Base-by-base conservation (phyloP, 805 yeast species). In the Isabelozyma rhagii region DNA sequence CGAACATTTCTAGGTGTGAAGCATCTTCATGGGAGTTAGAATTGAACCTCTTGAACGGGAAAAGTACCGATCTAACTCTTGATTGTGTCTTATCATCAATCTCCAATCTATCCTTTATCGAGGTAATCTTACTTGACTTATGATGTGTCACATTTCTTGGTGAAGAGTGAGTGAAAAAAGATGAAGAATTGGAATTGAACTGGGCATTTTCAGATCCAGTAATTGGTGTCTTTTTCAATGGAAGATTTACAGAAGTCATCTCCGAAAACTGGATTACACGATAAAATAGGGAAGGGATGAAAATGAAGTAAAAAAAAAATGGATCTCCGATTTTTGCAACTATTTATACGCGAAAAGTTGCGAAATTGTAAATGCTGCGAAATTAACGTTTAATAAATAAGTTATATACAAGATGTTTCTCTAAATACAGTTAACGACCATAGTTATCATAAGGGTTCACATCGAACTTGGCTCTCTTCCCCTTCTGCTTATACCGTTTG, bases 401-500 rank as follows among this genome's bases (percentile, higher is more conserved):
- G n/a, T 7, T 43, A 25, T 31, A 31, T 31, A 31, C 36, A 34
- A 27, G 31, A 21, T 42, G 15, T 21, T n/a, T 42, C 36, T 21
- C 28, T 54, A 45, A 48, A 28, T 49, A 49, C 53, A 49, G 11
- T 27, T 49, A 62, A 41, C 54, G 60, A 8, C 64, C 64, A 31
- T 60, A 57, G 44, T 52, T 60, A 21, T 42, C 13, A 5, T 41
- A 39, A 8, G 56, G 57, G 45, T 63, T 55, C 39, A 60, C 60
- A 39, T 54, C 60, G 41, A 51, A 58, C 8, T 50, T 50, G 27
- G 60, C 59, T 42, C 52, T 58, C 49, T 63, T 68, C 4, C 73
- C 75, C 54, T 66, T 55, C 13, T 54, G 49, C 42, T 60, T 63
- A 50, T 72, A 73, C 53, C 63, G 61, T 50, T 60, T 64, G 42